Evolutionary conservation across 306 rosid genomes (phyloP).

Genomic region (Cyclanthera cordifolia): DNA sequence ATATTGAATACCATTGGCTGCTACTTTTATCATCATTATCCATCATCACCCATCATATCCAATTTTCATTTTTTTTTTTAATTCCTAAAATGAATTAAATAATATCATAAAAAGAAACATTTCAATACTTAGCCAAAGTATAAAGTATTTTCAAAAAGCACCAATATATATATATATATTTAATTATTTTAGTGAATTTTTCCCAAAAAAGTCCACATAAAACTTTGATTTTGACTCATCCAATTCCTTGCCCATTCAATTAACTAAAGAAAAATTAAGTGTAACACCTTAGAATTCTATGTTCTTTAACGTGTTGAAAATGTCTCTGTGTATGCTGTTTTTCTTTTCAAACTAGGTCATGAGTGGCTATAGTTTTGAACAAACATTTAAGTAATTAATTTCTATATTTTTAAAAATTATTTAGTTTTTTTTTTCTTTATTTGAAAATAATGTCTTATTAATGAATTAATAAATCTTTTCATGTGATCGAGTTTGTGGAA

Average conservation of each 20-base stretch:
- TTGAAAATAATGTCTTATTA: not conserved
- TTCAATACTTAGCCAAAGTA: not conserved
- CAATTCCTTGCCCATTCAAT: not conserved
- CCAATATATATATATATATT: not conserved
- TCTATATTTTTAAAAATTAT: not conserved
- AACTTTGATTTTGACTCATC: not conserved
- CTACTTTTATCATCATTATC: not conserved
- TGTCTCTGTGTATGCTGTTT: not conserved
- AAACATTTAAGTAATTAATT: not conserved
- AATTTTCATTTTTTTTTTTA: not conserved
- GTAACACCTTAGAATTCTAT: not conserved
- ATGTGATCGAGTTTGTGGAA: too few species aligned
- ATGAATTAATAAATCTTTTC: too few species aligned
- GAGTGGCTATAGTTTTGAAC: not conserved
- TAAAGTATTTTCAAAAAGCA: too few species aligned
- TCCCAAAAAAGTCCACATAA: slow-evolving; percentile 2
- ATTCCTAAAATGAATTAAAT: not conserved
- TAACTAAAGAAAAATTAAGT: not conserved
- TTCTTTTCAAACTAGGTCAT: not conserved
- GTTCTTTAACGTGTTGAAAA: slow-evolving; percentile 8
- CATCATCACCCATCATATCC: not conserved
- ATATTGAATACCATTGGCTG: not conserved
- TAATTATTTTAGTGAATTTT: not conserved
- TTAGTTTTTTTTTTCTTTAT: not conserved
- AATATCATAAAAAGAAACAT: not conserved